These are phyloP conservation scores for Acacia pycnantha DNA, from an alignment of 331 rosid species.

Conservation along the genomic window DNA sequence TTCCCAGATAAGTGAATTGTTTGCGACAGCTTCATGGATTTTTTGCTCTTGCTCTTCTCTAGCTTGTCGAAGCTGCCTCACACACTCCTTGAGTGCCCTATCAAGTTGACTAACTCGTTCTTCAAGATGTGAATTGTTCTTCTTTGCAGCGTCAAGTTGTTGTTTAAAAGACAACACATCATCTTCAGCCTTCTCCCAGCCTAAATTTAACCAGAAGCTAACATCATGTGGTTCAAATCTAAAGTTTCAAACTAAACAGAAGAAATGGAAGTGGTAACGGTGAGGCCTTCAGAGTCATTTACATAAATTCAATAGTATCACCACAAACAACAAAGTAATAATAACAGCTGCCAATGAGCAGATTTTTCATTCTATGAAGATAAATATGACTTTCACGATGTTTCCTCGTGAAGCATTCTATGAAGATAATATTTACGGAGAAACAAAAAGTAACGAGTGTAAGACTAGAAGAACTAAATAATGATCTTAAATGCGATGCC, in stretches of 20 bases:
- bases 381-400: no score
- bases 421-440: not conserved
- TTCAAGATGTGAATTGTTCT: slow-evolving; percentile 52
- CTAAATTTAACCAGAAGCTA: slow-evolving; percentile 26
- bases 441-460: not conserved
- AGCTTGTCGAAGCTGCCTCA: slow-evolving; percentile 60
- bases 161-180: slow-evolving; percentile 44
- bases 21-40: slow-evolving; percentile 34
- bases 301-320: not conserved
- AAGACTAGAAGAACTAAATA: not conserved
- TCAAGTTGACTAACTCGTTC: slow-evolving; percentile 65
- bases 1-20: slow-evolving; percentile 47
- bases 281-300: not conserved
- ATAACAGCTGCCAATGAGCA: not conserved
- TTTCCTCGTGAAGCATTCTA: no score
- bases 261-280: not conserved
- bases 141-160: slow-evolving; percentile 55
- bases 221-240: not conserved
- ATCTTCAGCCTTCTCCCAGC: slow-evolving; percentile 70
- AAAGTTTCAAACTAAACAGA: not conserved
- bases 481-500: not conserved
- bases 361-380: not conserved
- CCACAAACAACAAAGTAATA: not conserved
- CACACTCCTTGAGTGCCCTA: slow-evolving; percentile 63
- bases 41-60: slow-evolving; percentile 60